These are phyloP conservation scores for Nemophila menziesii DNA, from an alignment of 257 asterid genomes.

Conservation along the genomic window DNA sequence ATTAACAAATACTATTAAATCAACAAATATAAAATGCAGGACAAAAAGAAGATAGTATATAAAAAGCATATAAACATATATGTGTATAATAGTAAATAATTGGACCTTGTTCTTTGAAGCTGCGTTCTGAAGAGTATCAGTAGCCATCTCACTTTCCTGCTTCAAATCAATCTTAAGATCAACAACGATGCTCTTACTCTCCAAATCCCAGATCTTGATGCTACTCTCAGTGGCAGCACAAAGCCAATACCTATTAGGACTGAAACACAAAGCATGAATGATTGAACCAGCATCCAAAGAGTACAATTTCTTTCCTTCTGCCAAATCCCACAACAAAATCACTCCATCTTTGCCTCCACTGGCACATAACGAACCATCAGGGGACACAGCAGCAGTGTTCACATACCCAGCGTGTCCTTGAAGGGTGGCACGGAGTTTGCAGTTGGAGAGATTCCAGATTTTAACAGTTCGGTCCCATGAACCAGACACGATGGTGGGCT, in stretches of 20 bases:
- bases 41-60: too few relatives aligned
- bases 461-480: conserved; percentile 70
- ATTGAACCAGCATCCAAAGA: conserved; percentile 46
- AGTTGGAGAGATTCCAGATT: conserved; percentile 54
- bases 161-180: conserved; percentile 59
- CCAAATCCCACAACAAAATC: conserved; percentile 36
- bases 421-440: conserved; percentile 34
- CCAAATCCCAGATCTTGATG: conserved; percentile 65
- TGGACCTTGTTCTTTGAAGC: conserved; percentile 46
- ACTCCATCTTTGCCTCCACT: conserved; percentile 33
- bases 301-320: conserved; percentile 47
- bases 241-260: conserved; percentile 62
- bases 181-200: conserved; percentile 48
- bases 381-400: conserved; percentile 17
- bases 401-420: conserved; percentile 20
- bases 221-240: conserved; percentile 52
- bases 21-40: too few relatives aligned
- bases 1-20: not conserved
- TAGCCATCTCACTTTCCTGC: conserved; percentile 52
- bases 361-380: conserved; percentile 19
- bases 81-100: not conserved
- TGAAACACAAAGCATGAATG: conserved; percentile 44
- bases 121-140: conserved; percentile 29
- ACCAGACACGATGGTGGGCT: conserved; percentile 61
- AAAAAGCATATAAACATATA: too few relatives aligned